Evolutionary conservation across 2,329 filamentous ascomycete species (phyloP).

Genomic region (Aspergillus spinulosporus): DNA sequence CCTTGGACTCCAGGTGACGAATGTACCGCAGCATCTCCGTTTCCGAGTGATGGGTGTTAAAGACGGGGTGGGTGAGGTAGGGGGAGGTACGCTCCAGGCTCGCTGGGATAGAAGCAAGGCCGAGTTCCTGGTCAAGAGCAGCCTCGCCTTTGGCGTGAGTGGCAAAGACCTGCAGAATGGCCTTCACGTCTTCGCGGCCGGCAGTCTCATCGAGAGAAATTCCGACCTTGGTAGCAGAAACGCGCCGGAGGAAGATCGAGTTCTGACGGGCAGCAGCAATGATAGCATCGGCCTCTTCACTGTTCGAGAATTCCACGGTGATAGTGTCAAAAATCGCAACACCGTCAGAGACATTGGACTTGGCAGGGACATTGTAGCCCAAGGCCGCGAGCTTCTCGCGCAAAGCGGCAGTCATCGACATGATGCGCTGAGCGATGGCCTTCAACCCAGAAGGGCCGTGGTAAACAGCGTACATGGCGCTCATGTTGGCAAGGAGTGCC

Average conservation of each 20-base stretch:
- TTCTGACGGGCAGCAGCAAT: conserved; percentile 53
- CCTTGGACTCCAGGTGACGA: conserved; percentile 87
- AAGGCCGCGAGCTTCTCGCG: conserved; percentile 63
- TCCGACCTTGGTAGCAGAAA: conserved; percentile 62
- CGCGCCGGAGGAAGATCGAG: conserved; percentile 62
- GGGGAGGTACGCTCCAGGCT: conserved; percentile 68
- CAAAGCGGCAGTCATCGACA: conserved; percentile 69
- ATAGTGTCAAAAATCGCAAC: conserved; percentile 77
- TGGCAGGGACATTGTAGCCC: conserved; percentile 64
- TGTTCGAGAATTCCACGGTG: conserved; percentile 59
- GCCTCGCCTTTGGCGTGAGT: conserved; percentile 43
- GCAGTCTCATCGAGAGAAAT: conserved; percentile 80
- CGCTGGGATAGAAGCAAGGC: conserved; percentile 47
- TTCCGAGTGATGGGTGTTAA: conserved; percentile 93
- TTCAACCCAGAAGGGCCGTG: conserved; percentile 83
- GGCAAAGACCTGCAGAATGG: conserved; percentile 59
- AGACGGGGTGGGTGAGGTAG: conserved; percentile 86
- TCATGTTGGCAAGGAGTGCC: conserved; percentile 92
- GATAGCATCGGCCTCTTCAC: conserved; percentile 54
- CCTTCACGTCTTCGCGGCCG: conserved; percentile 55
- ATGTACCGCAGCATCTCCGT: conserved; percentile 94
- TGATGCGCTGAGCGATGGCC: conserved; percentile 76
- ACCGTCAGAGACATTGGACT: conserved; percentile 57
- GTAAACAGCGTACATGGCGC: conserved; percentile 89
- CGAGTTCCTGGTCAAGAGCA: conserved; percentile 36